Evolutionary conservation across 768 basidiomycete genomes (phyloP), one percentile per base, ranked within the genome.

Genomic region (Boletus vinaceobasis): DNA sequence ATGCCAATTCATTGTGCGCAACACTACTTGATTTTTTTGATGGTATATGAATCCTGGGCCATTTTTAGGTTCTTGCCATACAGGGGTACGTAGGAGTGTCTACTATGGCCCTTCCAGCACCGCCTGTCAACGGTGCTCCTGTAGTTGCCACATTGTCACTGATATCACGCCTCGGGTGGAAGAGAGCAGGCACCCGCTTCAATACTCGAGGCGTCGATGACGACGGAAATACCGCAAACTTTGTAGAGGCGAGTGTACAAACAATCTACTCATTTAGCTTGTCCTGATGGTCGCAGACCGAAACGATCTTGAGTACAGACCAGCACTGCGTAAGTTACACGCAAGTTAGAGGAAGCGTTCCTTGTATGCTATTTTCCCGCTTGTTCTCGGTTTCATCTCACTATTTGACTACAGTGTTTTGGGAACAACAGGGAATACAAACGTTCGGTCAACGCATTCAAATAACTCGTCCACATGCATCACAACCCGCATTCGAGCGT

Each of bases 191-290:
- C 4, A 98, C 97, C 19, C 84, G 97, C 37, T 99, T 98, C 75
- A 98, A 97, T 69, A 94, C 94, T 13, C 82, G 96, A 54, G 96
- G 96, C 2, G 90, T 98, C 10, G 95, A 98, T 65, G 95, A 97
- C 67, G 90, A 94, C 59, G 93, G 95, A 36, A 86, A 94, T 66
- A 88, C 87, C 31, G 96, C 96, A 32, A 98, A 98, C 66, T 98
- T 97, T 71, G 96, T 96, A 7, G 97, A 99, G 82, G 92, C 86
- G 61, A 50, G 81, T 64, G 23, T 48, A 23, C 35, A 37, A 46
- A 33, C 7, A 26, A 43, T 60, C 38, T 26, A 15, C 54, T 45
- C 46, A 7, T 60, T 14, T 11, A 2, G 4, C 43, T 50, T 35
- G 19, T 60, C 32, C 50, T 58, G 58, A 49, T 55, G n/a, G 31